Evolutionary conservation across 2,329 filamentous ascomycete species (phyloP).

Genomic region (Sporothrix protearum): DNA sequence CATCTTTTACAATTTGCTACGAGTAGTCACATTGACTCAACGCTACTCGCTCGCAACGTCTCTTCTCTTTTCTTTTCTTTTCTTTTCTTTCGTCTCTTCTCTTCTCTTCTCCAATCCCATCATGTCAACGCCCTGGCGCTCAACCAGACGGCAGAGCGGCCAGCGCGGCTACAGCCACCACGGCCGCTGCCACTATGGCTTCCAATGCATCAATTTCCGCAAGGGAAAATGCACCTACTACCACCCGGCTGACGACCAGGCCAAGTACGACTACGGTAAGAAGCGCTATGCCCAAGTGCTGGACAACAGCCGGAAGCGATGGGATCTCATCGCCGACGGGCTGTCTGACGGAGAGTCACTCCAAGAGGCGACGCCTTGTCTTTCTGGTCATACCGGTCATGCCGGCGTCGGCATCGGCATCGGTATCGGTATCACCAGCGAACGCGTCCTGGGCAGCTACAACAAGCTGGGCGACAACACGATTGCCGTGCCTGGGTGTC

Average conservation of each 20-base stretch:
- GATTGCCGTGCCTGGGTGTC: conserved; percentile 31
- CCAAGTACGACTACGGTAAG: neutral
- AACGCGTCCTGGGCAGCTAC: conserved; percentile 28
- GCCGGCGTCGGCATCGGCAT: too few species aligned
- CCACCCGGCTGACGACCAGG: neutral
- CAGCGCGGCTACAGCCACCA: neutral
- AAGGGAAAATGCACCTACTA: neutral
- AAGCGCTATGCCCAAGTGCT: too few species aligned
- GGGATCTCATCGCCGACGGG: neutral
- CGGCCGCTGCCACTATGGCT: neutral
- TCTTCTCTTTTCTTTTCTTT: neutral
- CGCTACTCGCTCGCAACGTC: neutral
- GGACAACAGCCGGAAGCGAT: neutral
- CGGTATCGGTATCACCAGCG: neutral
- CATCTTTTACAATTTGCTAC: neutral
- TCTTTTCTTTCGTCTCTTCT: neutral
- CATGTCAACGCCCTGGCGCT: neutral
- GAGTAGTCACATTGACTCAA: too few species aligned
- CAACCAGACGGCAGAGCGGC: neutral
- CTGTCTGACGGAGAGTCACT: neutral
- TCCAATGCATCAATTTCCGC: neutral
- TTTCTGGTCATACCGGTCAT: neutral
- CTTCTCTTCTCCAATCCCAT: neutral
- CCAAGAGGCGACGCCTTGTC: neutral
- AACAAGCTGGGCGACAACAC: conserved; percentile 29